Conservation (phyloP, 225 moss, liverwort and hornwort species). For the Takakia lepidozioides region DNA sequence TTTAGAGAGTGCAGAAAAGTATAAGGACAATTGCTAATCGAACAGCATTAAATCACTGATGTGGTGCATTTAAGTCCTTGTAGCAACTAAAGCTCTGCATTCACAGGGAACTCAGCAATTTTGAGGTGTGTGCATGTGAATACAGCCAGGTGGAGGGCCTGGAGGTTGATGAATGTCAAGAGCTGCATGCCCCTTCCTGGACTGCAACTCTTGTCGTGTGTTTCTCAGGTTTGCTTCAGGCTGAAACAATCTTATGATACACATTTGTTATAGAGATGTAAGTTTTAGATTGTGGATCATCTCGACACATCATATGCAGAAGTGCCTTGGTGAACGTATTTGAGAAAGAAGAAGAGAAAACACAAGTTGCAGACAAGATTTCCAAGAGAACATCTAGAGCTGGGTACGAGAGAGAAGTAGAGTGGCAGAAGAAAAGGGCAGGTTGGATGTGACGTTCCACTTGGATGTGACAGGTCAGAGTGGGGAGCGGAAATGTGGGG, state of each 20-base stretch:
- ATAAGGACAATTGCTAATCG: neutral
- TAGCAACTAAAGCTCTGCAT: too few species aligned
- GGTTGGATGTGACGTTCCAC: too few species aligned
- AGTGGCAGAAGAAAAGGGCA: neutral
- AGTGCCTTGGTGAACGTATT: neutral
- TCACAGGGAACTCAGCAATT: too few species aligned
- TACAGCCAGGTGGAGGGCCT: conserved; percentile 28
- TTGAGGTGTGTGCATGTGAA: too few species aligned
- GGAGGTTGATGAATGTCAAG: conserved; percentile 16
- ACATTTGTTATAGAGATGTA: neutral
- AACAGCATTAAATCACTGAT: too few species aligned
- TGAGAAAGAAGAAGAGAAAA: neutral
- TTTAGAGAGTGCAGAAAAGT: neutral
- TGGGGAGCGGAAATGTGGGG: conserved; percentile 20
- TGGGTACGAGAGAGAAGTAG: neutral
- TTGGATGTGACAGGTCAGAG: conserved; percentile 28
- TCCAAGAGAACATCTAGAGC: neutral
- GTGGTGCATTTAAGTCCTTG: too few species aligned
- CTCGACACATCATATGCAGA: neutral
- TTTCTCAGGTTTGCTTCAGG: conserved; percentile 22
- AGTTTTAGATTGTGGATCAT: neutral
- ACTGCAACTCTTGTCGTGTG: conserved; percentile 37
- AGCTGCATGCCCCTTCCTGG: conserved; percentile 12
- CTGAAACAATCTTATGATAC: neutral
- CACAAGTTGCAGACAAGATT: neutral